Percentiles rank a stretch among this genome's conserved stretches.
Conservation (phyloP, 1,284 basidiomycete genomes). For the Rhodotorula sp. region DNA sequence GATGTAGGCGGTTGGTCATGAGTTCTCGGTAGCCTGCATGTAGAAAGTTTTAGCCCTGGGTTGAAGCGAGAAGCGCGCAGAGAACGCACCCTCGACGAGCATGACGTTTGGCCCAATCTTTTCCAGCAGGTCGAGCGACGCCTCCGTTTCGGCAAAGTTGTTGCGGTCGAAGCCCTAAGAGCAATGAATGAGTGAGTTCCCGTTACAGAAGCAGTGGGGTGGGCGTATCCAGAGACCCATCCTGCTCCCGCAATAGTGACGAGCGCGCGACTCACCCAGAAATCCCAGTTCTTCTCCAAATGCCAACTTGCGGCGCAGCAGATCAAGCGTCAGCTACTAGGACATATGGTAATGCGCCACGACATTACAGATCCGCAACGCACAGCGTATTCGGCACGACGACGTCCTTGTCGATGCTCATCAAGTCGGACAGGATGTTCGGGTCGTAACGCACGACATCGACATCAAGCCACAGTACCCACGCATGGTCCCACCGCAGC, state of each 20-base stretch:
- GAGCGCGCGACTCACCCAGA: constrained; percentile 22
- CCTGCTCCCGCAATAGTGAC: too few relatives aligned
- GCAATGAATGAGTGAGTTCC: neutral
- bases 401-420: constrained; percentile 35
- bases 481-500: constrained; percentile 23
- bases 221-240: too few relatives aligned
- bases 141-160: constrained; percentile 36
- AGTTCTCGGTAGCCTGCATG: constrained; percentile 28
- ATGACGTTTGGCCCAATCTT: constrained; percentile 28
- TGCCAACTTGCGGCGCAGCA: constrained; percentile 8
- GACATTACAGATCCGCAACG: neutral
- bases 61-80: neutral
- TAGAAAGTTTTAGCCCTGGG: neutral
- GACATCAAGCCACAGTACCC: constrained; percentile 38
- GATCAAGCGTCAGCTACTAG: neutral
- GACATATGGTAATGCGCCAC: neutral
- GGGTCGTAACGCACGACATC: constrained; percentile 37
- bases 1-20: constrained; percentile 18
- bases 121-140: constrained; percentile 17
- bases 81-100: constrained; percentile 25
- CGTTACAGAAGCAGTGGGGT: too few relatives aligned
- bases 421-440: constrained; percentile 31
- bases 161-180: constrained; percentile 33
- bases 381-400: constrained; percentile 32
- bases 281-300: constrained; percentile 27